Conservation (phyloP, 768 basidiomycete genomes). For the Amyloporia xantha region DNA sequence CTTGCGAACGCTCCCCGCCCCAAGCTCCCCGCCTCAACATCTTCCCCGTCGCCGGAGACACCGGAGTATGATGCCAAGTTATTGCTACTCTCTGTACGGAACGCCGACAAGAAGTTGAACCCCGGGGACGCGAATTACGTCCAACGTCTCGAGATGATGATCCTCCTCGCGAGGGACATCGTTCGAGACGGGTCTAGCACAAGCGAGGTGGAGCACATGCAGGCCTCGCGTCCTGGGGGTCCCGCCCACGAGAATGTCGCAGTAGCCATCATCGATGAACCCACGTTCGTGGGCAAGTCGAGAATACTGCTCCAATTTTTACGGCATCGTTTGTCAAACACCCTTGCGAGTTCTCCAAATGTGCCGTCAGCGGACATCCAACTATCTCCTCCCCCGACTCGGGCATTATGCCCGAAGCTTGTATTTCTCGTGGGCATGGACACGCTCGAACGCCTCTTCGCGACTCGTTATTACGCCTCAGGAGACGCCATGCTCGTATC, state of each 20-base stretch:
- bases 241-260: constrained; percentile 44
- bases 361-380: background rate
- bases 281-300: constrained; percentile 85
- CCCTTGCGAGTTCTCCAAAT: constrained; percentile 1
- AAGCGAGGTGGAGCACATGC: background rate
- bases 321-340: constrained; percentile 24
- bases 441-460: constrained; percentile 76
- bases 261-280: constrained; percentile 78
- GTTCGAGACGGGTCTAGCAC: background rate
- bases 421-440: constrained; percentile 79
- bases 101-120: constrained; percentile 77
- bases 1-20: constrained; percentile 45
- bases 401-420: constrained; percentile 33
- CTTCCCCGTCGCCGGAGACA: constrained; percentile 3
- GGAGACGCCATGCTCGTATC: constrained; percentile 46
- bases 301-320: constrained; percentile 48
- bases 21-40: constrained; percentile 3
- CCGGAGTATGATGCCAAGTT: constrained; percentile 64
- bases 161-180: constrained; percentile 50
- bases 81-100: constrained; percentile 76
- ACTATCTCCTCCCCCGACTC: background rate
- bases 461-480: constrained; percentile 64
- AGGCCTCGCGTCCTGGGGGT: background rate
- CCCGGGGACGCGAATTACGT: constrained; percentile 63
- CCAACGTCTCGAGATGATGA: constrained; percentile 89